Evolutionary conservation across 495 filamentous ascomycete genomes (phyloP).

Genomic region (Penicillium samsonianum): DNA sequence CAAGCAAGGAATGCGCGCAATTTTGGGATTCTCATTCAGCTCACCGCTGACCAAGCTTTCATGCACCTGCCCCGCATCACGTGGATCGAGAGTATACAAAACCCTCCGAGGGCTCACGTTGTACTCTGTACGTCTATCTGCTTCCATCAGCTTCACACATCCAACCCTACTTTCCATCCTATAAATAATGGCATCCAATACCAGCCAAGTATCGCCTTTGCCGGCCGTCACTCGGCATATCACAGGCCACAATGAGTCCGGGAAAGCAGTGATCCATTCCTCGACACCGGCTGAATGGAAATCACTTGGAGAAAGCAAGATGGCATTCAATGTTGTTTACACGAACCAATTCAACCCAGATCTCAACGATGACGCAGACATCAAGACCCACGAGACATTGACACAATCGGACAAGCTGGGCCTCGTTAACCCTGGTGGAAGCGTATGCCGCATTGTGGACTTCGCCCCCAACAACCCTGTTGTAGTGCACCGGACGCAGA

Average conservation of each 20-base stretch:
- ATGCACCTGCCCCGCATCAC: not conserved
- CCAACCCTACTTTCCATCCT: not conserved
- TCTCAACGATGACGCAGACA: conserved; percentile 54
- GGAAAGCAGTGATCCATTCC: conserved; percentile 36
- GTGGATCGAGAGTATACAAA: not conserved
- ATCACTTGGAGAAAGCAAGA: conserved; percentile 21
- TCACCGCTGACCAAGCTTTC: not conserved
- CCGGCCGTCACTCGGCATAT: conserved; percentile 40
- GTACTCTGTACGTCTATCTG: not conserved
- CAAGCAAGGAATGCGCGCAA: not conserved
- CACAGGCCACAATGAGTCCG: conserved; percentile 40
- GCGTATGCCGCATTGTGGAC: conserved; percentile 57
- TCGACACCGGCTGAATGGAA: conserved; percentile 21
- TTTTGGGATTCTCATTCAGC: not conserved
- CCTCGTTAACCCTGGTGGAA: conserved; percentile 55
- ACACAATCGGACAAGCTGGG: conserved; percentile 41
- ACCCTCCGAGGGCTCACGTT: not conserved
- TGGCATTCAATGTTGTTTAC: conserved; percentile 42
- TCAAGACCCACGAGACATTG: conserved; percentile 36
- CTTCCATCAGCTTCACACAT: not conserved
- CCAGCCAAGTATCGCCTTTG: conserved; percentile 31
- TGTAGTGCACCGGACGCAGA: conserved; percentile 70
- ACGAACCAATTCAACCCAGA: conserved; percentile 56
- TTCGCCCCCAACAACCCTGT: conserved; percentile 65
- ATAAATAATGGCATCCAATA: conserved; percentile 15